Evolutionary conservation across 75 land plant species (phyloP).

Genomic region (Cupressus sempervirens): DNA sequence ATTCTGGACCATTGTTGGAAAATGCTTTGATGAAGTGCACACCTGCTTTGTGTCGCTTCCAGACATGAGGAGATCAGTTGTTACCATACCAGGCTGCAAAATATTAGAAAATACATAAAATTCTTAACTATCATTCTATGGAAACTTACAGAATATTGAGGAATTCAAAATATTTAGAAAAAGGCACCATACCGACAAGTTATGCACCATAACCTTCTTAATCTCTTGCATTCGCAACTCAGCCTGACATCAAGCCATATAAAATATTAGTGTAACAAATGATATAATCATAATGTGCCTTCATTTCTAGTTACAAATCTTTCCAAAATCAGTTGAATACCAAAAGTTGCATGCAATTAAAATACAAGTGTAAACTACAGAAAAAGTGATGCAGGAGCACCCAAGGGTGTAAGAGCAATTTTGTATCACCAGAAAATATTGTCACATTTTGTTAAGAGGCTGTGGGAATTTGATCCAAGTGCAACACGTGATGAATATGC

Average conservation of each 20-base stretch:
- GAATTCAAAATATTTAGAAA: conserved; percentile 8
- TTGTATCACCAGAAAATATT: no score
- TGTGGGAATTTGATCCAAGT: no score
- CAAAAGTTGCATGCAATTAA: not conserved
- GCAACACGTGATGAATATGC: no score
- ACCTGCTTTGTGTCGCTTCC: conserved; percentile 94
- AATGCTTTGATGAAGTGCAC: not conserved
- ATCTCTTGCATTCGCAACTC: conserved; percentile 86
- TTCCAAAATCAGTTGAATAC: not conserved
- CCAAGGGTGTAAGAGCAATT: no score
- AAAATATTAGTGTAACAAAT: not conserved
- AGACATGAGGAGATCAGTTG: conserved; percentile 98
- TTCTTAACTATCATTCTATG: not conserved
- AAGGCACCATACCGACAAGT: conserved; percentile 66
- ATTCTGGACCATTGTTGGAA: not conserved
- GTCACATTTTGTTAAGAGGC: no score
- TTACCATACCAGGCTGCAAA: conserved; percentile 99
- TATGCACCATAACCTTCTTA: conserved; percentile 85
- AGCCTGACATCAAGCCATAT: conserved; percentile 52
- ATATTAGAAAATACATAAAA: conserved; percentile 6
- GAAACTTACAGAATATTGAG: not conserved
- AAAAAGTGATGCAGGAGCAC: not conserved
- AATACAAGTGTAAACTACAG: not conserved
- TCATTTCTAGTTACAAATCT: not conserved
- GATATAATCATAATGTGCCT: not conserved